These are phyloP conservation scores for Trichoderma semiorbis DNA, from an alignment of 2,329 filamentous ascomycete genomes.

Conservation along the genomic window DNA sequence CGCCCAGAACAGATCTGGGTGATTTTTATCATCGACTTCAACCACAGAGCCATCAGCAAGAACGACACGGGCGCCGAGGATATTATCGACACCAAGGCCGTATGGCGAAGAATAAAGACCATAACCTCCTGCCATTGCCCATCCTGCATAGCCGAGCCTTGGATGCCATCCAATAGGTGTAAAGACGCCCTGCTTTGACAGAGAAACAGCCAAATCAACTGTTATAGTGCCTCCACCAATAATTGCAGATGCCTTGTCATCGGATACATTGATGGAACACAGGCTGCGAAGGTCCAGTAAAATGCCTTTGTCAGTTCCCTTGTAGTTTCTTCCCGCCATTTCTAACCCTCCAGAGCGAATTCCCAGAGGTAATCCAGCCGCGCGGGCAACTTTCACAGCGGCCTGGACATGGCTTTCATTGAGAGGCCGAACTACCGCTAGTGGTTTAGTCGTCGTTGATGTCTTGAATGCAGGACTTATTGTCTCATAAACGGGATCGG, in stretches of 20 bases:
- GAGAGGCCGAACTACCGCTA: not conserved
- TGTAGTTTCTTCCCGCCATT: not conserved
- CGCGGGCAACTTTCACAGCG: not conserved
- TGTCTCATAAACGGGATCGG: not conserved
- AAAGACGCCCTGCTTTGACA: not conserved
- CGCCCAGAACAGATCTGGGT: constrained; percentile 27
- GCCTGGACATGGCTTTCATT: constrained; percentile 5
- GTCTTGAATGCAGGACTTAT: not conserved
- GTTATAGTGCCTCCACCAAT: not conserved
- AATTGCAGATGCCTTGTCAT: not conserved
- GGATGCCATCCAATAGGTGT: constrained; percentile 7
- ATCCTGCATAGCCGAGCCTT: not conserved
- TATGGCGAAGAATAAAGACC: not conserved
- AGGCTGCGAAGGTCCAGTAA: not conserved
- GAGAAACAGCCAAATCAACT: not conserved
- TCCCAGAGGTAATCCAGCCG: not conserved
- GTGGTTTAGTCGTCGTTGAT: not conserved
- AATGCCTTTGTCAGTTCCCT: not conserved
- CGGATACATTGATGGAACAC: not conserved
- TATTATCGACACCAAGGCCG: not conserved
- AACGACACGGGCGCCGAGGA: not conserved
- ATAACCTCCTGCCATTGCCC: constrained; percentile 7
- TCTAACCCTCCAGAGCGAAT: not conserved
- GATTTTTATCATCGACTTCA: not conserved
- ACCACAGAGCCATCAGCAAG: not conserved